Evolutionary conservation across 768 basidiomycete species (phyloP).

Genomic region (Boletus subparvulus): DNA sequence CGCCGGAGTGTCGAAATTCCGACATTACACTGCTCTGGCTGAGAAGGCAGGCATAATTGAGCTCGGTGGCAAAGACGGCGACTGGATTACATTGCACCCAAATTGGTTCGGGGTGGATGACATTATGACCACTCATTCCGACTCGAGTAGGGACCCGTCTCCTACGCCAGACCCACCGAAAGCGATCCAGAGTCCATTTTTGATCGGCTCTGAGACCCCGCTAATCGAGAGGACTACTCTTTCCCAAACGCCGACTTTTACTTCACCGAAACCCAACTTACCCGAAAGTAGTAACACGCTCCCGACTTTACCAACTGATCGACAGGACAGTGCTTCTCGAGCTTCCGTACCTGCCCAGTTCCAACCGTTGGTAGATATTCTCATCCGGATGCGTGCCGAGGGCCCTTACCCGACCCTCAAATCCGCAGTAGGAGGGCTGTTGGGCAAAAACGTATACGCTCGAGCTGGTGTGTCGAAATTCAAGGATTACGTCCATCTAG

Average conservation of each 20-base stretch:
- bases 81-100: conserved; percentile 31
- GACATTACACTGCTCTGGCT: conserved; percentile 28
- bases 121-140: not conserved
- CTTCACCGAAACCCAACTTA: not conserved
- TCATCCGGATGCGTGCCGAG: conserved; percentile 32
- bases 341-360: conserved; percentile 17
- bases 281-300: not conserved
- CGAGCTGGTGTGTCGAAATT: conserved; percentile 43
- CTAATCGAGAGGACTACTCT: conserved; percentile 1
- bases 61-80: conserved; percentile 16
- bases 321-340: not conserved
- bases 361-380: conserved; percentile 33
- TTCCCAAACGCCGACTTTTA: not conserved
- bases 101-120: not conserved
- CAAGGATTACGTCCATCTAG: conserved; percentile 40
- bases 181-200: conserved; percentile 4
- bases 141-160: conserved; percentile 4
- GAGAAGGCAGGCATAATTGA: conserved; percentile 27
- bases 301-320: not conserved
- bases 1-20: conserved; percentile 29
- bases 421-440: conserved; percentile 34
- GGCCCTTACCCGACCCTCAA: conserved; percentile 38
- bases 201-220: conserved; percentile 6
- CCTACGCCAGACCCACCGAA: conserved; percentile 14
- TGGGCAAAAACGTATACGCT: conserved; percentile 37